Percentiles rank a stretch among this genome's conserved stretches.
These are phyloP conservation scores for Mycena kentingensis DNA, from an alignment of 768 basidiomycete genomes.

Conservation along the genomic window DNA sequence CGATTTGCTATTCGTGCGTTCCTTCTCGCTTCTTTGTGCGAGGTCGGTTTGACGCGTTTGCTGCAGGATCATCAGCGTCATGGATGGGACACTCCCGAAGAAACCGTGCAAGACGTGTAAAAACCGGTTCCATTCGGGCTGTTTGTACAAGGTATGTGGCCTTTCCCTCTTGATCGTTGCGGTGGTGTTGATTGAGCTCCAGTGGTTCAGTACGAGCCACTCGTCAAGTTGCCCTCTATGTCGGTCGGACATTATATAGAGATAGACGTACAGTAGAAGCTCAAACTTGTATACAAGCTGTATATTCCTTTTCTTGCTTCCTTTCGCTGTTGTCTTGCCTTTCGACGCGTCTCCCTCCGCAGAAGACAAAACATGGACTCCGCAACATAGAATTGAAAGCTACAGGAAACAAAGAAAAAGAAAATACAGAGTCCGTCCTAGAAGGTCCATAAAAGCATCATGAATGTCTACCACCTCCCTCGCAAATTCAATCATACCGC, in stretches of 20 bases:
- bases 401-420: no score
- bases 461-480: no score
- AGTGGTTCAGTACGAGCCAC: constrained; percentile 92
- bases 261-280: neutral
- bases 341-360: no score
- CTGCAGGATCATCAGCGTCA: constrained; percentile 83
- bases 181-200: constrained; percentile 6
- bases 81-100: constrained; percentile 83
- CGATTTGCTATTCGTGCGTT: constrained; percentile 90
- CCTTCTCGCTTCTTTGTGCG: neutral
- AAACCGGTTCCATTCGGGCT: constrained; percentile 90
- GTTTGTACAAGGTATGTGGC: constrained; percentile 77
- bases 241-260: constrained; percentile 75
- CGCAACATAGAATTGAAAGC: no score
- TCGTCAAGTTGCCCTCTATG: constrained; percentile 91
- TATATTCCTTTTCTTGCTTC: no score
- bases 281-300: neutral
- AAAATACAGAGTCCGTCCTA: no score
- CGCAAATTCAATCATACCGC: no score
- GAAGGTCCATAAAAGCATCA: no score
- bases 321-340: no score
- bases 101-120: constrained; percentile 94
- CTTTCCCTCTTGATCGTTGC: neutral
- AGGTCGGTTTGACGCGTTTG: constrained; percentile 4
- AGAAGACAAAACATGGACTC: no score